A percentile compares a stretch with the other conserved stretches of the same genome.
phyloP scores from a whole-genome alignment of 2,329 filamentous ascomycete species.

The Allantophomopsis lycopodina region DNA sequence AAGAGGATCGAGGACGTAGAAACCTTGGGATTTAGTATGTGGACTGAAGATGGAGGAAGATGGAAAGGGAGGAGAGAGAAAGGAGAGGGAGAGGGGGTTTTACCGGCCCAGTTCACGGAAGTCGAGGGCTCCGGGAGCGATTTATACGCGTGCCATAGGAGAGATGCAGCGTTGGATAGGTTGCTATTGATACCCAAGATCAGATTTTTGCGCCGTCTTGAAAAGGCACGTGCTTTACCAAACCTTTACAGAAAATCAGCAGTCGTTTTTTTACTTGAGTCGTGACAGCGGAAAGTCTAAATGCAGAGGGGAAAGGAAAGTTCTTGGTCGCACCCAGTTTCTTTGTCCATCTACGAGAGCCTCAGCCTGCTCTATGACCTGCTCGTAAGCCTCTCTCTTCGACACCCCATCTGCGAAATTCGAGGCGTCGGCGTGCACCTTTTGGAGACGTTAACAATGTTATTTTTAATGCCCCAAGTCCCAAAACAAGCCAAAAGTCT shows the following conservation, averaged over 20 bases:
- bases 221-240: too few species aligned
- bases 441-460: background rate
- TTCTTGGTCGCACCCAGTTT: constrained; percentile 52
- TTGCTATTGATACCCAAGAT: constrained; percentile 31
- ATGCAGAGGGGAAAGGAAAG: background rate
- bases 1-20: constrained; percentile 51
- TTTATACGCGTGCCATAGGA: constrained; percentile 70
- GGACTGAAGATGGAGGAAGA: background rate
- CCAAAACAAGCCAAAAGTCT: too few species aligned
- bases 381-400: constrained; percentile 61
- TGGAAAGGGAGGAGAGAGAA: background rate
- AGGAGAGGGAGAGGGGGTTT: constrained; percentile 2
- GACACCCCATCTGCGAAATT: constrained; percentile 53
- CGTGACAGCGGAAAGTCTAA: constrained; percentile 1
- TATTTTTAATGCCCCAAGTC: too few species aligned
- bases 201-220: too few species aligned
- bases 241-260: background rate
- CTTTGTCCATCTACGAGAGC: constrained; percentile 59
- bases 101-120: constrained; percentile 66
- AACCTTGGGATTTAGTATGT: constrained; percentile 33
- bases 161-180: constrained; percentile 59
- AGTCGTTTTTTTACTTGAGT: background rate
- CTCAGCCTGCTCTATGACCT: constrained; percentile 57
- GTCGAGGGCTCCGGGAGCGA: constrained; percentile 52
- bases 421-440: constrained; percentile 59